Base-by-base conservation (phyloP, 495 filamentous ascomycete species). In the Penicillium tannophilum region DNA sequence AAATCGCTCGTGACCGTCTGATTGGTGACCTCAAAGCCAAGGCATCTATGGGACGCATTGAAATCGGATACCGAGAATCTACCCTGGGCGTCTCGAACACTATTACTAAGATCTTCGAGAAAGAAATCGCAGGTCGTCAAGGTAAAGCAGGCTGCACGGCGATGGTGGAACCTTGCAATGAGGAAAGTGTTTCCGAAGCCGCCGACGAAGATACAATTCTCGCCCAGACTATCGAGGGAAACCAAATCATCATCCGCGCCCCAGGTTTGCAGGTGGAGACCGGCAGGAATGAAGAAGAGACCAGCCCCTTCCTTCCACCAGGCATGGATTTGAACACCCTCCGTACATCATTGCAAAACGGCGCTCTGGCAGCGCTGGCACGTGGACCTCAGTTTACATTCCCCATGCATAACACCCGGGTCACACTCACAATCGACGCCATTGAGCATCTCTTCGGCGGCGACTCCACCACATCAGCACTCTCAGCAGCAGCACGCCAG, bases 11-110 rank as follows among this genome's bases (percentile, higher is more conserved):
- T 28, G 91, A 98, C 72, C 82, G 93, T 20, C 84, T 99, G 7
- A 82, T 93, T 52, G 88, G 88, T 36, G 91, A 97, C 61, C 87
- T 97, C 72, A 96, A 93, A 67, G 91, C 82, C 61, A 98, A 88
- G 66, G 92, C 92, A 6, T 75, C 87, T 12, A 96, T 94, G 84
- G 93, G 95, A n/a, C 84, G 85, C 41, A 96, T 98, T 55, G 88
- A 97, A 61, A 96, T 99, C 62, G 91, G 93, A 52, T 99, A 98
- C 71, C 86, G 94, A 31, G 95, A 99, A 70, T 86, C 85, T 48
- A 71, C 90, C 6, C 78, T 88, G 0, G 71, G 76, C 6, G 58
- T 78, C 0, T 87, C 86, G 7, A 48, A 58, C 0, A 70, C 80
- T 0, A 78, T 86, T 45, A 86, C 79, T 28, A 80, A 82, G 53